A percentile compares a stretch with the other conserved stretches of the same genome.
Conservation (phyloP, 2,329 filamentous ascomycete species). For the Plenodomus lindquistii region DNA sequence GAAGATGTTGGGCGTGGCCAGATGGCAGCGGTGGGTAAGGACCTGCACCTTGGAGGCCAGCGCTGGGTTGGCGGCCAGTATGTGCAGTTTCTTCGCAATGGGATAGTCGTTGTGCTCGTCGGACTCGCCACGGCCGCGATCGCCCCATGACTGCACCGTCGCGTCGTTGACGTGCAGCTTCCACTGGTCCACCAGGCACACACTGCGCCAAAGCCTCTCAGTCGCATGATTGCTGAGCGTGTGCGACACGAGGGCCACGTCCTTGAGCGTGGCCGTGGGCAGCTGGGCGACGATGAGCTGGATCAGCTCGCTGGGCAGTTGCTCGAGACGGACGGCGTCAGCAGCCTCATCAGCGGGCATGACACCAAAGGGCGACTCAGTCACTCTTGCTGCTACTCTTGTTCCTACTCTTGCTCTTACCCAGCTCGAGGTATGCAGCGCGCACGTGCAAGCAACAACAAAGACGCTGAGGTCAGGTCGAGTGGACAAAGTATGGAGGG, state of each 20-base stretch:
- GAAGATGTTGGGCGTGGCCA: constrained; percentile 51
- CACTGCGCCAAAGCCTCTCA: constrained; percentile 47
- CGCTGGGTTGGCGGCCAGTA: constrained; percentile 47
- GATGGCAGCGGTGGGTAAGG: constrained; percentile 52
- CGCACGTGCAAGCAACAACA: too few relatives aligned
- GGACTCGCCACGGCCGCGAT: constrained; percentile 17
- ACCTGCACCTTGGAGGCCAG: constrained; percentile 50
- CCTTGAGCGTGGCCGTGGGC: constrained; percentile 30
- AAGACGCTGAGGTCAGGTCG: too few relatives aligned
- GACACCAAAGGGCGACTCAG: too few relatives aligned
- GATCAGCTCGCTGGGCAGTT: constrained; percentile 49
- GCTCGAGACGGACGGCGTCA: too few relatives aligned
- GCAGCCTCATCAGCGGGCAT: too few relatives aligned
- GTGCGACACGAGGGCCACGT: constrained; percentile 40
- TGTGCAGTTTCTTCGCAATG: constrained; percentile 48
- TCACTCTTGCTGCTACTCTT: too few relatives aligned
- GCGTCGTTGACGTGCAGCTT: constrained; percentile 26
- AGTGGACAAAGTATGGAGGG: too few relatives aligned
- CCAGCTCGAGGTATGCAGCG: too few relatives aligned
- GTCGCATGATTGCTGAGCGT: constrained; percentile 43
- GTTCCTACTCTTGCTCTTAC: too few relatives aligned
- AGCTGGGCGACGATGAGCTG: constrained; percentile 46
- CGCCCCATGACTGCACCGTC: constrained; percentile 14
- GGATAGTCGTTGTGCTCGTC: constrained; percentile 48
- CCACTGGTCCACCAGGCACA: constrained; percentile 48